Evolutionary conservation across 2,329 filamentous ascomycete genomes (phyloP).

Genomic region (Zasmidium angulare): DNA sequence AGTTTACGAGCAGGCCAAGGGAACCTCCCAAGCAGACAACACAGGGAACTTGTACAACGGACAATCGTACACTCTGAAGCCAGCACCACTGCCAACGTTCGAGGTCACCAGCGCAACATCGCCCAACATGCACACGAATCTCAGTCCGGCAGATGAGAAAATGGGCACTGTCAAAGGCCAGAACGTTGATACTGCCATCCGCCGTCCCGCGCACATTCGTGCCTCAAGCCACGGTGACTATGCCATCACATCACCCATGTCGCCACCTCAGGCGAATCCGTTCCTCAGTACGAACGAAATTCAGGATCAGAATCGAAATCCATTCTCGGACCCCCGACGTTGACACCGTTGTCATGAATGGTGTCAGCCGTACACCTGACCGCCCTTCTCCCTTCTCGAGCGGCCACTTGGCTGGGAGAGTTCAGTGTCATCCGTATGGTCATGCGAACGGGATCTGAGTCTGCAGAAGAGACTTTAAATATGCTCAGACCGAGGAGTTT

Average conservation of each 20-base stretch:
- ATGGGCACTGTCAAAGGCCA: constrained; percentile 45
- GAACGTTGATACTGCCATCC: constrained; percentile 41
- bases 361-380: constrained; percentile 43
- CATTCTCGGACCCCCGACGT: constrained; percentile 42
- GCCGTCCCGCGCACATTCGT: constrained; percentile 45
- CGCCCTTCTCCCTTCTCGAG: constrained; percentile 39
- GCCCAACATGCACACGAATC: constrained; percentile 31
- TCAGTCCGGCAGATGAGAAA: constrained; percentile 38
- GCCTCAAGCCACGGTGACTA: constrained; percentile 47
- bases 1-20: constrained; percentile 38
- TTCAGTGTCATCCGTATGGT: constrained; percentile 42
- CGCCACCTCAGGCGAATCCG: constrained; percentile 32
- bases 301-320: constrained; percentile 33
- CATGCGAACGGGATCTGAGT: constrained; percentile 24
- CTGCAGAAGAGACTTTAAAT: constrained; percentile 36
- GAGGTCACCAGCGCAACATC: constrained; percentile 34
- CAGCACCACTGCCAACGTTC: constrained; percentile 45
- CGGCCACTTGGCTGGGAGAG: constrained; percentile 33
- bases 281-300: constrained; percentile 30
- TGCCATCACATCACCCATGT: constrained; percentile 43
- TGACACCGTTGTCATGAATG: constrained; percentile 38
- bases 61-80: constrained; percentile 47
- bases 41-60: constrained; percentile 44
- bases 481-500: constrained; percentile 33
- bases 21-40: constrained; percentile 35